phyloP scores from a whole-genome alignment of 805 yeast species.

The Wickerhamomyces silvicola region DNA sequence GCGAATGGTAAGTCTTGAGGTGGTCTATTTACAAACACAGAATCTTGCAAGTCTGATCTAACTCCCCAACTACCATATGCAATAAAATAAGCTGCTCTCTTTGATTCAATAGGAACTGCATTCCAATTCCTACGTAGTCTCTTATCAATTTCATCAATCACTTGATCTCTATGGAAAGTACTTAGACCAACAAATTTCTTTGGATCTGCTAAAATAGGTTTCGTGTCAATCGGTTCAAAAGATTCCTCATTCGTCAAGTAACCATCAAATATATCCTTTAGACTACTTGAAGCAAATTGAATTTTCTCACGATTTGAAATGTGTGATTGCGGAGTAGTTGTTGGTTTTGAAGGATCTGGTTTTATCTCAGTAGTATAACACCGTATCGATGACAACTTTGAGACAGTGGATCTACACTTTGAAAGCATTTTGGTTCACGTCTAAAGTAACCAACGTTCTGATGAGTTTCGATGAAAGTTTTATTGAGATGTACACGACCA shows the following conservation, averaged over 20 bases:
- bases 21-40: slow-evolving; percentile 33
- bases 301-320: slow-evolving; percentile 17
- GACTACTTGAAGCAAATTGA: slow-evolving; percentile 18
- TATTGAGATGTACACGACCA: no score
- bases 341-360: neutral
- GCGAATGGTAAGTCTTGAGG: slow-evolving; percentile 61
- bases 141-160: slow-evolving; percentile 43
- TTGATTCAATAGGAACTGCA: slow-evolving; percentile 39
- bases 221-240: slow-evolving; percentile 42
- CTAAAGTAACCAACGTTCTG: no score
- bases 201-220: slow-evolving; percentile 36
- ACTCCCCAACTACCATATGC: slow-evolving; percentile 71
- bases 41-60: slow-evolving; percentile 45
- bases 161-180: slow-evolving; percentile 51
- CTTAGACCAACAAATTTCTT: slow-evolving; percentile 23
- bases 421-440: no score
- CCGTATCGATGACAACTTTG: slow-evolving; percentile 2
- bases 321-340: slow-evolving; percentile 1
- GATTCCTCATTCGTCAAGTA: slow-evolving; percentile 29
- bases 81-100: slow-evolving; percentile 52
- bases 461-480: no score
- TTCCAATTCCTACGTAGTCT: slow-evolving; percentile 51
- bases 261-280: slow-evolving; percentile 25
- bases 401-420: no score
- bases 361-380: slow-evolving; percentile 2